phyloP scores from a whole-genome alignment of 257 asterid genomes.

The Coffea canephora region DNA sequence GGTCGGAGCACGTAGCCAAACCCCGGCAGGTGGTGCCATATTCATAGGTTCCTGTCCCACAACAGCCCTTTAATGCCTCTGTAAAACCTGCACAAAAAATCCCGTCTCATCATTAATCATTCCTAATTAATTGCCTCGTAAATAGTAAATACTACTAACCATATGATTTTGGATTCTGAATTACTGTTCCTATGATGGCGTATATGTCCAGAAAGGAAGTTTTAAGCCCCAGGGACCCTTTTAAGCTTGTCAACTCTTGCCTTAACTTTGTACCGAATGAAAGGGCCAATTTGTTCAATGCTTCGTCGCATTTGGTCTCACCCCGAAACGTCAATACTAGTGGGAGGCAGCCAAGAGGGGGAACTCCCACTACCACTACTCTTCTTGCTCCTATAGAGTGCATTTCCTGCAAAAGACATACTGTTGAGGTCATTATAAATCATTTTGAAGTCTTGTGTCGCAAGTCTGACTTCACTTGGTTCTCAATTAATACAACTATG shows the following conservation, averaged over 20 bases:
- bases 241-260: constrained; percentile 21
- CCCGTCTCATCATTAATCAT: neutral
- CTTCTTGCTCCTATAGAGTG: constrained; percentile 43
- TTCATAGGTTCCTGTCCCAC: constrained; percentile 49
- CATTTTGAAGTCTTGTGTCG: no score
- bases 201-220: constrained; percentile 38
- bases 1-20: constrained; percentile 37
- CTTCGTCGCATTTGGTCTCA: constrained; percentile 31
- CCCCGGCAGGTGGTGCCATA: constrained; percentile 43
- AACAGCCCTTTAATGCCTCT: constrained; percentile 47
- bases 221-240: constrained; percentile 20
- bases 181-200: constrained; percentile 21
- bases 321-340: constrained; percentile 30
- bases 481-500: no score
- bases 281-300: constrained; percentile 40
- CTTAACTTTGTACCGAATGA: constrained; percentile 36
- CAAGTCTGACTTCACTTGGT: no score
- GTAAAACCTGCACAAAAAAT: constrained; percentile 35
- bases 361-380: constrained; percentile 42
- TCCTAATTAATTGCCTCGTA: no score
- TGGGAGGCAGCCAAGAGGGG: constrained; percentile 53
- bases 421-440: no score
- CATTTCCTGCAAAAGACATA: constrained; percentile 31
- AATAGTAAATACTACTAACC: constrained; percentile 19
- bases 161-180: constrained; percentile 37